Evolutionary conservation across 768 basidiomycete species (phyloP).

Genomic region (Leccinum rimulosum): DNA sequence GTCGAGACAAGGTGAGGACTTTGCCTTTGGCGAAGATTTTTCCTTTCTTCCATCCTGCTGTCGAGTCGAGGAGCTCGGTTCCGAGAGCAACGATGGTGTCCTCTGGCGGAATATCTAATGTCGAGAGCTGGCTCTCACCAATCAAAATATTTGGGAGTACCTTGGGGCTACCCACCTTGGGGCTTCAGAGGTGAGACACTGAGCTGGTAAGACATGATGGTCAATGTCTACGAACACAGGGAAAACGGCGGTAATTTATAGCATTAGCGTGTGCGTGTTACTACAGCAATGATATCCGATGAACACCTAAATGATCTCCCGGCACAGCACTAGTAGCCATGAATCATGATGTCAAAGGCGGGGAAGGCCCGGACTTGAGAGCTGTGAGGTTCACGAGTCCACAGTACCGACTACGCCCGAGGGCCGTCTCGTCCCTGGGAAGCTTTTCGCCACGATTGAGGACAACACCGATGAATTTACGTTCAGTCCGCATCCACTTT

Average conservation of each 20-base stretch:
- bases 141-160: not conserved
- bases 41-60: slow-evolving; percentile 62
- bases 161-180: slow-evolving; percentile 31
- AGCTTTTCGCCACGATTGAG: slow-evolving; percentile 79
- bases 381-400: slow-evolving; percentile 67
- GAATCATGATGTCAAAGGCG: slow-evolving; percentile 3
- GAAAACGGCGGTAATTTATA: slow-evolving; percentile 13
- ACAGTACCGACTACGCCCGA: slow-evolving; percentile 85
- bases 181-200: slow-evolving; percentile 39
- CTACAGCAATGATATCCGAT: slow-evolving; percentile 18
- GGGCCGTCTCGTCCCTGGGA: slow-evolving; percentile 70
- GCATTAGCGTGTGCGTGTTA: slow-evolving; percentile 10
- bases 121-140: not conserved
- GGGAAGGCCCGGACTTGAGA: slow-evolving; percentile 14
- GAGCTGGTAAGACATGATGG: slow-evolving; percentile 35
- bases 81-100: slow-evolving; percentile 54
- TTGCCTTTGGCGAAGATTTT: slow-evolving; percentile 54
- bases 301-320: not conserved
- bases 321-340: not conserved
- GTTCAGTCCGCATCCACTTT: slow-evolving; percentile 69
- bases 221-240: slow-evolving; percentile 1
- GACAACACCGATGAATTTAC: slow-evolving; percentile 83
- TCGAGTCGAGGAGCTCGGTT: slow-evolving; percentile 53
- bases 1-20: slow-evolving; percentile 54
- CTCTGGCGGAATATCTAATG: slow-evolving; percentile 59